Conservation (phyloP, 768 basidiomycete genomes). For the Ramaria rubella region DNA sequence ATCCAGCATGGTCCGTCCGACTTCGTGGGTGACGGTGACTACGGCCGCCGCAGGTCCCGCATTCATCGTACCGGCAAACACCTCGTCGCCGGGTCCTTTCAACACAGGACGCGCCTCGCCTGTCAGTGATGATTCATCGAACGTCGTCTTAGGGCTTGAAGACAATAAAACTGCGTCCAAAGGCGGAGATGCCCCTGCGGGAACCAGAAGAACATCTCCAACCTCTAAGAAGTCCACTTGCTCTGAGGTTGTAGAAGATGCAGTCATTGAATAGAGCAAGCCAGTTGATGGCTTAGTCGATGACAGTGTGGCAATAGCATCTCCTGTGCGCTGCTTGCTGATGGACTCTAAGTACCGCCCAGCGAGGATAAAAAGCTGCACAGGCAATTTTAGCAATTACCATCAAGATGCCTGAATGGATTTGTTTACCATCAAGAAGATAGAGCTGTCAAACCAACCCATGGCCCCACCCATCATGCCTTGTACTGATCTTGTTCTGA, state of each 20-base stretch:
- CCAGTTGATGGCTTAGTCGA: conserved; percentile 60
- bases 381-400: neutral
- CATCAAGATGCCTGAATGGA: conserved; percentile 3
- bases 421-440: conserved; percentile 60
- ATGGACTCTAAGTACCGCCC: conserved; percentile 61
- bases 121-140: conserved; percentile 83
- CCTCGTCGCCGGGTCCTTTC: conserved; percentile 55
- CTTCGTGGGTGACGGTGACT: conserved; percentile 52
- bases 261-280: conserved; percentile 36
- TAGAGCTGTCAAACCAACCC: conserved; percentile 43
- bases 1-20: conserved; percentile 73
- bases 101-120: conserved; percentile 63
- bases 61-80: conserved; percentile 78
- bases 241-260: conserved; percentile 3
- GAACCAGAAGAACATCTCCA: conserved; percentile 71
- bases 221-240: conserved; percentile 42
- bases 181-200: conserved; percentile 66
- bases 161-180: conserved; percentile 62
- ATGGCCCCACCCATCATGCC: conserved; percentile 1
- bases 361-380: conserved; percentile 19
- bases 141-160: conserved; percentile 24
- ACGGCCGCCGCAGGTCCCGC: conserved; percentile 47
- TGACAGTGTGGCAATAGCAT: conserved; percentile 64
- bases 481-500: conserved; percentile 28
- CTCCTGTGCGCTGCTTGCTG: conserved; percentile 63